Conservation (phyloP, 2,329 filamentous ascomycete genomes). For the Trichoderma atroviride region DNA sequence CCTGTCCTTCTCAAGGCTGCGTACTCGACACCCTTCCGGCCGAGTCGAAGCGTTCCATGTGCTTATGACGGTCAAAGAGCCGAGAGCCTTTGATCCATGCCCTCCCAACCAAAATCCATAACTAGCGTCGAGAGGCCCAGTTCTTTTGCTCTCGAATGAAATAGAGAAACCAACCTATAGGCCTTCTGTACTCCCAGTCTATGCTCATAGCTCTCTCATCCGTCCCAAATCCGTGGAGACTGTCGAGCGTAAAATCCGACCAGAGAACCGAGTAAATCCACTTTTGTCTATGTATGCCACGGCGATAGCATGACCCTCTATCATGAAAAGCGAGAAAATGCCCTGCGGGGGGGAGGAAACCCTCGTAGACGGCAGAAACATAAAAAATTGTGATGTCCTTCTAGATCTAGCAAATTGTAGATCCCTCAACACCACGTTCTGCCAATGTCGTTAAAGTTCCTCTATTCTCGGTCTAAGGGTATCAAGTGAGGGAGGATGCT, state of each 20-base stretch:
- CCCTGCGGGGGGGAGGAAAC: conserved; percentile 41
- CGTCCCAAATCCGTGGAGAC: conserved; percentile 39
- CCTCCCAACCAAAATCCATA: conserved; percentile 43
- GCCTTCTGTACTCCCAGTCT: conserved; percentile 39
- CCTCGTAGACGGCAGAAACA: conserved; percentile 45
- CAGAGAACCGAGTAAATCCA: conserved; percentile 65
- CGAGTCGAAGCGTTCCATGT: conserved; percentile 36
- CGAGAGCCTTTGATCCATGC: conserved; percentile 36
- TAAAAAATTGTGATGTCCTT: conserved; percentile 42
- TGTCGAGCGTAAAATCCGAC: conserved; percentile 44
- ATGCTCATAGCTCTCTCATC: conserved; percentile 40
- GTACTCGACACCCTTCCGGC: conserved; percentile 35
- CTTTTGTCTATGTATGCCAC: conserved; percentile 63
- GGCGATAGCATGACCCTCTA: conserved; percentile 51
- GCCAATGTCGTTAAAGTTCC: conserved; percentile 44
- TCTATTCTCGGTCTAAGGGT: conserved; percentile 49
- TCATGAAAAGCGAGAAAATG: conserved; percentile 47
- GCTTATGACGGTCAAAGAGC: conserved; percentile 32
- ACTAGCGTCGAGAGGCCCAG: conserved; percentile 44
- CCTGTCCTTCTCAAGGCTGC: conserved; percentile 25
- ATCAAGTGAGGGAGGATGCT: conserved; percentile 48
- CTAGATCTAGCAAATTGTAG: conserved; percentile 41
- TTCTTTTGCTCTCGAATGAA: conserved; percentile 42
- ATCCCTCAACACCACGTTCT: conserved; percentile 44
- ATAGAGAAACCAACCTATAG: conserved; percentile 41